phyloP scores from a whole-genome alignment of 805 yeast genomes.

The Metschnikowia lunata region DNA sequence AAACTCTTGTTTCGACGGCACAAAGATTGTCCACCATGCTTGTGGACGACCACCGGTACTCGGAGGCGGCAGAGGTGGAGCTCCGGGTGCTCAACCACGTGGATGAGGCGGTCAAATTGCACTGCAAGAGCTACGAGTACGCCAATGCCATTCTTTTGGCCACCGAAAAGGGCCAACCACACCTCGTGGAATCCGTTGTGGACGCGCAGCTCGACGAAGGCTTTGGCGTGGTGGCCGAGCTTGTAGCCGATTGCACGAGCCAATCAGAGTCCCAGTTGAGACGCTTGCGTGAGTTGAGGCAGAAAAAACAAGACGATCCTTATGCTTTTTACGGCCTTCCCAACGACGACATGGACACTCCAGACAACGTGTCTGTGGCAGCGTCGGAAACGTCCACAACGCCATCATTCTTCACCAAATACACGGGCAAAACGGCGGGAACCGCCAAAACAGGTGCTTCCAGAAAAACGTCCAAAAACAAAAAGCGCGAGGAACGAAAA shows the following conservation, averaged over 20 bases:
- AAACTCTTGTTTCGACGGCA: slow-evolving; percentile 44
- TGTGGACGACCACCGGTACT: slow-evolving; percentile 64
- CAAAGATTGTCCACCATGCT: slow-evolving; percentile 57
- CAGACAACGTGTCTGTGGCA: slow-evolving; percentile 92
- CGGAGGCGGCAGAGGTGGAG: slow-evolving; percentile 78
- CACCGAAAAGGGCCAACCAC: slow-evolving; percentile 36
- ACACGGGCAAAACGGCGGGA: slow-evolving; percentile 93
- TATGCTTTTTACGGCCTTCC: slow-evolving; percentile 72
- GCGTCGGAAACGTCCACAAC: slow-evolving; percentile 91
- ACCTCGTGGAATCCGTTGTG: slow-evolving; percentile 52
- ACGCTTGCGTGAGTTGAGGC: slow-evolving; percentile 79
- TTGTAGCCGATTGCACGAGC: slow-evolving; percentile 87
- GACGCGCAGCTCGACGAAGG: slow-evolving; percentile 82
- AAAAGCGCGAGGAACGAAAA: slow-evolving; percentile 92
- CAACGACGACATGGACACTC: slow-evolving; percentile 58
- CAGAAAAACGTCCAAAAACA: slow-evolving; percentile 85
- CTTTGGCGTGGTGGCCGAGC: slow-evolving; percentile 80
- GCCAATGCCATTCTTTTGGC: slow-evolving; percentile 74
- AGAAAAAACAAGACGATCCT: slow-evolving; percentile 81
- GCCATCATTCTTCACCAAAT: slow-evolving; percentile 90
- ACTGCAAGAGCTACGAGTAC: slow-evolving; percentile 70
- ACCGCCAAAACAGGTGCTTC: slow-evolving; percentile 97
- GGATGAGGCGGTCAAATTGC: slow-evolving; percentile 58
- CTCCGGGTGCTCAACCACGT: slow-evolving; percentile 55
- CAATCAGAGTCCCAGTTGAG: slow-evolving; percentile 80